Conservation (phyloP, 1,284 basidiomycete genomes). For the Takashimella koratensis region DNA sequence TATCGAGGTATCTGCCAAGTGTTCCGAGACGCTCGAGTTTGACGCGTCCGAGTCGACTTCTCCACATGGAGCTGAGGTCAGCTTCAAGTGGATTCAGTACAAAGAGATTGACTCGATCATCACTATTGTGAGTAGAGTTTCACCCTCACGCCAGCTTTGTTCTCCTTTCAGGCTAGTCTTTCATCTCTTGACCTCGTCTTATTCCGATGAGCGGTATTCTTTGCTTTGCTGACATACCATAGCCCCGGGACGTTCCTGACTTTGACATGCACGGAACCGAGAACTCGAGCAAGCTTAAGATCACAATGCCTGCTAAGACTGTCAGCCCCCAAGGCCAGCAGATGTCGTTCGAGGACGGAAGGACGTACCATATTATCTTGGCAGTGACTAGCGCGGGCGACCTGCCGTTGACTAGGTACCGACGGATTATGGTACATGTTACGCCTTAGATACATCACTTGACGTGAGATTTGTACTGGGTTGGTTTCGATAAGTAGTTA, state of each 20-base stretch:
- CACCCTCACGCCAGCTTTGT: no score
- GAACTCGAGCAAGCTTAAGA: constrained; percentile 1
- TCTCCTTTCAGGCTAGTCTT: no score
- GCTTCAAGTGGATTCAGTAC: constrained; percentile 18
- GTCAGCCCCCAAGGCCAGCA: not conserved
- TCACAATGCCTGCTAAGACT: constrained; percentile 10
- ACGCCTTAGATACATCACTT: no score
- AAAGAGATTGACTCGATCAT: constrained; percentile 13
- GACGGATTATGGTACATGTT: constrained; percentile 11
- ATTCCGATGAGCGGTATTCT: no score
- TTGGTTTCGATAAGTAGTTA: no score
- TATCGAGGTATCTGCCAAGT: not conserved
- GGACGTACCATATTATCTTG: constrained; percentile 16
- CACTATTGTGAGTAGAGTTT: not conserved
- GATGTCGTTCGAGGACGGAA: constrained; percentile 3
- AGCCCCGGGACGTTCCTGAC: constrained; percentile 9
- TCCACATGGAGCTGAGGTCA: constrained; percentile 8
- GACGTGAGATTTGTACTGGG: no score
- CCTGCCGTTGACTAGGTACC: constrained; percentile 11
- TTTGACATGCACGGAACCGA: constrained; percentile 11
- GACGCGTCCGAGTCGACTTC: constrained; percentile 8
- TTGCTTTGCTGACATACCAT: not conserved
- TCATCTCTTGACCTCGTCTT: no score
- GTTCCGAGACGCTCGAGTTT: constrained; percentile 6
- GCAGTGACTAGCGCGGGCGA: constrained; percentile 10